These are phyloP conservation scores for Termitomyces heimii DNA, from an alignment of 768 basidiomycete genomes.

Conservation along the genomic window DNA sequence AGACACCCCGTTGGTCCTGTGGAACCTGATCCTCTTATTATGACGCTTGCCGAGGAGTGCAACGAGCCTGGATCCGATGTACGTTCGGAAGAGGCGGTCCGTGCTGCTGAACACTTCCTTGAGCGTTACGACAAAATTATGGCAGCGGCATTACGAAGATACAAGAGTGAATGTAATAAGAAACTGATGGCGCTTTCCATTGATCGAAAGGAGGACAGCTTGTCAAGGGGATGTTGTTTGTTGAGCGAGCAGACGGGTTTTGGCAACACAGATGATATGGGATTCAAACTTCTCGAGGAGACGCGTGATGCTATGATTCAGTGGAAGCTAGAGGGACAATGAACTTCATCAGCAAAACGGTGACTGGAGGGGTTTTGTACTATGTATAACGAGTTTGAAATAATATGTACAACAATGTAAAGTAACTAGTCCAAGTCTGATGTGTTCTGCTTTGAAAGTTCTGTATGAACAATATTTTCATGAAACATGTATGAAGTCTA, in stretches of 20 bases:
- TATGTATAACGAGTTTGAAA: neutral
- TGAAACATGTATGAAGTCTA: too few relatives aligned
- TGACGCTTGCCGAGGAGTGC: constrained; percentile 40
- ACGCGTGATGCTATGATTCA: constrained; percentile 31
- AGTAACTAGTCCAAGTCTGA: neutral
- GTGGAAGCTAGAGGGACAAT: constrained; percentile 34
- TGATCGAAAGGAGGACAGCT: constrained; percentile 29
- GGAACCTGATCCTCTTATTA: constrained; percentile 29
- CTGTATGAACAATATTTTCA: too few relatives aligned
- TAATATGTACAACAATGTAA: neutral
- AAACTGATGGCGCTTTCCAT: constrained; percentile 26
- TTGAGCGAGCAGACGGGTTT: constrained; percentile 42
- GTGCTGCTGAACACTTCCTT: constrained; percentile 28
- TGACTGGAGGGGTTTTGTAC: neutral
- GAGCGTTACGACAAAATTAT: constrained; percentile 30
- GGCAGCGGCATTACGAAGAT: constrained; percentile 28
- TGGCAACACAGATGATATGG: constrained; percentile 35
- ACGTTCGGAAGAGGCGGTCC: constrained; percentile 31
- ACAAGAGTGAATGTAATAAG: constrained; percentile 34
- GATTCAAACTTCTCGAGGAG: constrained; percentile 30
- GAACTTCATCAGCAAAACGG: neutral
- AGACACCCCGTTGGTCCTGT: constrained; percentile 18
- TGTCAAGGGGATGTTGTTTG: constrained; percentile 36
- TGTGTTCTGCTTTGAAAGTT: neutral
- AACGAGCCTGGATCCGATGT: constrained; percentile 34